phyloP scores from a whole-genome alignment of 345 rosid genomes.

The Salix caprea region DNA sequence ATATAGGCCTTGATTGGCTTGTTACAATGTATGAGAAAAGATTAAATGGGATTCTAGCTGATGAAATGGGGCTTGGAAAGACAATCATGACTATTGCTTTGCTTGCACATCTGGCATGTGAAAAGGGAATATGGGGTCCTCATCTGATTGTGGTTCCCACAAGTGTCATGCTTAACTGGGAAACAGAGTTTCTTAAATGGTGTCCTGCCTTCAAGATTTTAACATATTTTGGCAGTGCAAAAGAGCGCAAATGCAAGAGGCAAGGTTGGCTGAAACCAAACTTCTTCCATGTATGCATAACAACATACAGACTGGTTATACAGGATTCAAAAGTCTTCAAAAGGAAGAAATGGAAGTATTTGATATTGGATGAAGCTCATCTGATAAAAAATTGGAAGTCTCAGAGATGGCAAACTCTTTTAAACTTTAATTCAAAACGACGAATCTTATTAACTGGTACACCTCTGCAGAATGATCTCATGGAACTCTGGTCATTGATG shows the following conservation, averaged over 20 bases:
- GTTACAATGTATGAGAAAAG: slow-evolving; percentile 98
- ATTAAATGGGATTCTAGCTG: slow-evolving; percentile 96
- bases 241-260: slow-evolving; percentile 92
- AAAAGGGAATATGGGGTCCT: slow-evolving; percentile 99
- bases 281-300: slow-evolving; percentile 92
- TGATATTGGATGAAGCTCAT: slow-evolving; percentile 99
- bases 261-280: slow-evolving; percentile 99
- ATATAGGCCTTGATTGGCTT: slow-evolving; percentile 99
- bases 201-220: slow-evolving; percentile 99
- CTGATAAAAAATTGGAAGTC: slow-evolving; percentile 99
- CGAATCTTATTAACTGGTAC: slow-evolving; percentile 96
- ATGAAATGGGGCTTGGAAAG: slow-evolving; percentile 99
- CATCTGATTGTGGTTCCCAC: slow-evolving; percentile 99
- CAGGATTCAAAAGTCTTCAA: slow-evolving; percentile 96
- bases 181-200: slow-evolving; percentile 99
- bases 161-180: slow-evolving; percentile 99
- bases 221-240: slow-evolving; percentile 98
- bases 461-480: slow-evolving; percentile 97
- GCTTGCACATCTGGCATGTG: slow-evolving; percentile 97
- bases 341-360: slow-evolving; percentile 99
- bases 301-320: slow-evolving; percentile 92
- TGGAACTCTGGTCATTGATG: slow-evolving; percentile 99
- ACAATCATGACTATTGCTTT: slow-evolving; percentile 98
- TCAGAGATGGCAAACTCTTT: slow-evolving; percentile 98
- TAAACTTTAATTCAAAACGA: slow-evolving; percentile 95